Conservation (phyloP, 1,284 basidiomycete genomes). For the Trametes versicolor region DNA sequence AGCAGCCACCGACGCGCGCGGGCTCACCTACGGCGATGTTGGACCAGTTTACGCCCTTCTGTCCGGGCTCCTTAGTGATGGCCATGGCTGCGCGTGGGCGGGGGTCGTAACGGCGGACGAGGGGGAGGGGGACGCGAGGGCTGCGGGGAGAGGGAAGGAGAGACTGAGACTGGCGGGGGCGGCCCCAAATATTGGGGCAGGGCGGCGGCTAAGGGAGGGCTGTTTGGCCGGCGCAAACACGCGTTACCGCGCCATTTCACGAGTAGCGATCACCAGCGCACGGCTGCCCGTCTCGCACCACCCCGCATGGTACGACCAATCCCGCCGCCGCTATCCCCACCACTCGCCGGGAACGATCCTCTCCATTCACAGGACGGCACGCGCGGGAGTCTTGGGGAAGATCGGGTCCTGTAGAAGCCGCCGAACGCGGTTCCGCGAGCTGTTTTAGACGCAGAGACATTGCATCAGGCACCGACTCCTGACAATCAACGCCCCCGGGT, state of each 20-base stretch:
- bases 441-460: background rate
- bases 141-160: slow-evolving; percentile 34
- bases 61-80: slow-evolving; percentile 83
- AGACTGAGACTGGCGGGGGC: slow-evolving; percentile 35
- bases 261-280: slow-evolving; percentile 12
- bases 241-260: slow-evolving; percentile 23
- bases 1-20: slow-evolving; percentile 35
- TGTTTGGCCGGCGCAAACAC: slow-evolving; percentile 42
- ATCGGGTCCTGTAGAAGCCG: background rate
- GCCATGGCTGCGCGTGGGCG: slow-evolving; percentile 61
- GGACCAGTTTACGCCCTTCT: slow-evolving; percentile 97
- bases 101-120: slow-evolving; percentile 17
- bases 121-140: slow-evolving; percentile 28
- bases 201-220: slow-evolving; percentile 26
- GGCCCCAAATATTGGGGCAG: slow-evolving; percentile 36
- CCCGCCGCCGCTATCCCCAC: background rate
- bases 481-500: too few relatives aligned
- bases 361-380: background rate
- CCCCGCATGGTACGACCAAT: slow-evolving; percentile 27
- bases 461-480: background rate
- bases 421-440: background rate
- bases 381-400: slow-evolving; percentile 3
- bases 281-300: slow-evolving; percentile 27
- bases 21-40: slow-evolving; percentile 96
- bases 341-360: background rate